Evolutionary conservation across 352 stramenopile genomes (phyloP), one percentile per base, ranked within the genome.

Genomic region (Globisporangium okanoganense): DNA sequence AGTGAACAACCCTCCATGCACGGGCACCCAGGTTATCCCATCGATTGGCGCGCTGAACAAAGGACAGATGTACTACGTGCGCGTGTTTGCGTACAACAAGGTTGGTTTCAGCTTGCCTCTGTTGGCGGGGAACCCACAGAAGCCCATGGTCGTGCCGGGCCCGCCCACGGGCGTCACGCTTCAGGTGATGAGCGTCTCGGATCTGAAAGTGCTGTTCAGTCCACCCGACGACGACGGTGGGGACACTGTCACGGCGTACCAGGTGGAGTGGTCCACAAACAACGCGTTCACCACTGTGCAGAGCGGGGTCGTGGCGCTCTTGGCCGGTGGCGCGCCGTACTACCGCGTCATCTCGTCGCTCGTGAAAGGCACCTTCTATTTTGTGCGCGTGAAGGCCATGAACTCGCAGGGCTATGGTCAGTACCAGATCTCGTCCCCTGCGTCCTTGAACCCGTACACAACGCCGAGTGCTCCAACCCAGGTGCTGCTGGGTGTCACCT

Each of bases 21-120:
- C 70, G 9, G 92, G 92, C 13, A 80, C 70, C 10, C 77, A 94
- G 35, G 71, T 97, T 5, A 77, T 98, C 24, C 95, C 84, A 3
- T 64, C 66, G 0, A 63, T 64, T 1, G 78, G 73, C 7, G 82
- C 76, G 10, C 75, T 99, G 7, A 86, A 88, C 54, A 87, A 97
- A 56, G 95, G 95, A 0, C 74, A 96, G 54, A 67, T 90, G n/a
- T 98, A 99, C 72, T 94, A 97, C 64, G 90, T 92, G 22, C 90
- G 95, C 7, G 92, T 99, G 22, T 96, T 92, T 36, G 92, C 96
- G 8, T 98, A 98, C 73, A 99, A 99, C 77, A 78, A 85, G 36
- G 62, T 97, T n/a, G 96, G 96, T 9, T 99, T 96, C 62, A 88
- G 92, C 13, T 56, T 87, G 13, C 87, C 91, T 2, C 70, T 67